Evolutionary conservation across 2,329 filamentous ascomycete genomes (phyloP), one percentile per base, ranked within the genome.

Genomic region (Colletotrichum camelliae): DNA sequence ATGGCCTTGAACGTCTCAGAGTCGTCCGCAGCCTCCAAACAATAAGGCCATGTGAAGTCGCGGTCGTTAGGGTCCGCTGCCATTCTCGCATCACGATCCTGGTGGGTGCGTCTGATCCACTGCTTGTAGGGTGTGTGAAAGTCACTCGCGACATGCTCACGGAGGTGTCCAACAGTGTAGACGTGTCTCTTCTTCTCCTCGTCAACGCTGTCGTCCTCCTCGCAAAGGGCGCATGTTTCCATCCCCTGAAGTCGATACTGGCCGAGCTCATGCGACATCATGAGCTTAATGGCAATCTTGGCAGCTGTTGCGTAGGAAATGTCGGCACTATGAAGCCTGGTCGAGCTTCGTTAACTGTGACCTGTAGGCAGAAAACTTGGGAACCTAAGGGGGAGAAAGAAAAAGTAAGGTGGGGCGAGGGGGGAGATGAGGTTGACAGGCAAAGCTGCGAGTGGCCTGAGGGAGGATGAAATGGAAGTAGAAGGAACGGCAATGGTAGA

Each of bases 21-120:
- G n/a, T 48, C 39, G 39, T 18, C 39, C 39, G 39, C 39, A 18
- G 39, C 39, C 39, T 48, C 39, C 9, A n/a, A 3, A 48, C 5
- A 48, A 18, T 48, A n/a, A 6, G 39, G 39, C 5, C 39, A 48
- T 1, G 39, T 48, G 39, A 48, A 6, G 39, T 48, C 39, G 39
- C 39, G 39, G 18, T 48, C 39, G 18, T 48, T 0, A 0, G 0
- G 18, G 0, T n/a, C 39, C 0, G 37, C 37, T 43, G 16, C 37
- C 37, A 43, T 43, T n/a, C 16, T n/a, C 37, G 16, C 37, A 16
- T 18, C 37, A 5, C 37, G 37, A 43, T n/a, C 8, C 37, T 43
- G 37, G 37, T 18, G 37, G 9, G 37, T 0, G 37, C 16, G 37
- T 43, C 37, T 43, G 8, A 43, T 18, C 37, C 37, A 43, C 37